Percentiles rank a stretch among this genome's conserved stretches.
phyloP scores from a whole-genome alignment of 768 basidiomycete species.

The Saitozyma podzolica region DNA sequence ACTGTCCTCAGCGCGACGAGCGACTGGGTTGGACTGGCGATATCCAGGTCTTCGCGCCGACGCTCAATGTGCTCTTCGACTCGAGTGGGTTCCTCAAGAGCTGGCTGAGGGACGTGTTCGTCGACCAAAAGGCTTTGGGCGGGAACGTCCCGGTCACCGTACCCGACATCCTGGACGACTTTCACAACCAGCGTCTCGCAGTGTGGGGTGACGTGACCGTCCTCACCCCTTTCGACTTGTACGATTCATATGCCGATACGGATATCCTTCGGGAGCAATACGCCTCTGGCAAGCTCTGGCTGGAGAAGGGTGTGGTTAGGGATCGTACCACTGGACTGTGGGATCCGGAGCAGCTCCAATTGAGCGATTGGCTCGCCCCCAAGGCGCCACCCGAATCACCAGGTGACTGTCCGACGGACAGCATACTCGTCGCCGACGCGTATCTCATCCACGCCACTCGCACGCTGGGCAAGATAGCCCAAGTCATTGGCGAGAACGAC shows the following conservation, averaged over 20 bases:
- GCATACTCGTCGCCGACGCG: slow-evolving; percentile 41
- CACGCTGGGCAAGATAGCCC: slow-evolving; percentile 24
- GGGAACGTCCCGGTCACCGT: too few species aligned
- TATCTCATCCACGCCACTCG: slow-evolving; percentile 40
- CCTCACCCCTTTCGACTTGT: slow-evolving; percentile 39
- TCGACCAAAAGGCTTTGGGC: slow-evolving; percentile 8
- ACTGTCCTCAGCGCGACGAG: slow-evolving; percentile 45
- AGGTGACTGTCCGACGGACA: slow-evolving; percentile 34
- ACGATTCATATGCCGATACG: slow-evolving; percentile 29
- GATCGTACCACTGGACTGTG: slow-evolving; percentile 30
- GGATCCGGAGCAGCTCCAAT: slow-evolving; percentile 11
- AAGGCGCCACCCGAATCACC: slow-evolving; percentile 29
- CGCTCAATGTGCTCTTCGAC: slow-evolving; percentile 34
- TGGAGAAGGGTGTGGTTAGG: slow-evolving; percentile 39
- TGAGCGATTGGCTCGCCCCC: slow-evolving; percentile 22
- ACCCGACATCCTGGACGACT: too few species aligned
- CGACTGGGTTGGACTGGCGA: slow-evolving; percentile 42
- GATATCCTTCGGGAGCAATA: slow-evolving; percentile 29
- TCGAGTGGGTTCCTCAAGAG: slow-evolving; percentile 17
- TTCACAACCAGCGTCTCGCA: too few species aligned
- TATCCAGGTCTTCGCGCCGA: slow-evolving; percentile 37
- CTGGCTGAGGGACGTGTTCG: slow-evolving; percentile 41
- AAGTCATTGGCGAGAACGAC: slow-evolving; percentile 21
- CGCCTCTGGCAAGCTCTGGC: slow-evolving; percentile 39
- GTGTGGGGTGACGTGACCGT: slow-evolving; percentile 28